Conservation (phyloP, 2,329 filamentous ascomycete genomes). For the Epichloe gansuensis region DNA sequence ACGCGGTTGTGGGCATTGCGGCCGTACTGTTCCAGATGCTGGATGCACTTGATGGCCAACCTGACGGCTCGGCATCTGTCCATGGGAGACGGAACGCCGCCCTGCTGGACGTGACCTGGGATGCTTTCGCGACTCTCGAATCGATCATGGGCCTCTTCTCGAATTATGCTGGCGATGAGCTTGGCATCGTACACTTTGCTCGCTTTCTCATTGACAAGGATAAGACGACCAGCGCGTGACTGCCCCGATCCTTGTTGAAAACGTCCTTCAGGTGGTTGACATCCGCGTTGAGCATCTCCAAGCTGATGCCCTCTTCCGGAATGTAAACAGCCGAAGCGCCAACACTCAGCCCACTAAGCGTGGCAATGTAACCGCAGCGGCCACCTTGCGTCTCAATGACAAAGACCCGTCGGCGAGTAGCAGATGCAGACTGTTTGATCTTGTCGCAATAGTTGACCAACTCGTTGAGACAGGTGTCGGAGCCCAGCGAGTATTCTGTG, state of each 20-base stretch:
- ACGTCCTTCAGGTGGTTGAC: constrained; percentile 79
- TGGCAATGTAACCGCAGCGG: constrained; percentile 85
- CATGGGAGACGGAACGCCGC: constrained; percentile 87
- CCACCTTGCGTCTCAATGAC: constrained; percentile 97
- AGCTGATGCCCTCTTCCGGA: constrained; percentile 86
- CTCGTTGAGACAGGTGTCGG: constrained; percentile 92
- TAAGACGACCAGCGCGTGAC: constrained; percentile 80
- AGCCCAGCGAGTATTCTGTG: constrained; percentile 92
- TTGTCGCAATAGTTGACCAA: constrained; percentile 92
- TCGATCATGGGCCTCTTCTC: constrained; percentile 77
- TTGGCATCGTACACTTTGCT: constrained; percentile 84
- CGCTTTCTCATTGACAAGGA: constrained; percentile 93
- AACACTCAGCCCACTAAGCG: constrained; percentile 78
- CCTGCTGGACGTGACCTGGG: constrained; percentile 89
- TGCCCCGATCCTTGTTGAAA: constrained; percentile 74
- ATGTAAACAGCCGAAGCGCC: constrained; percentile 92
- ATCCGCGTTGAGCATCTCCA: constrained; percentile 84
- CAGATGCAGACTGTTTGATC: constrained; percentile 92
- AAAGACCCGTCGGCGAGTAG: constrained; percentile 85
- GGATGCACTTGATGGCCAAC: constrained; percentile 85
- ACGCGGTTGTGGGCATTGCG: constrained; percentile 54
- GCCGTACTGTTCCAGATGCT: constrained; percentile 73
- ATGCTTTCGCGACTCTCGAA: constrained; percentile 90
- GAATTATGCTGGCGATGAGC: constrained; percentile 90
- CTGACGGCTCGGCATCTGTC: constrained; percentile 85